Conservation (phyloP, 2,329 filamentous ascomycete species). For the Emydomyces testavorans region DNA sequence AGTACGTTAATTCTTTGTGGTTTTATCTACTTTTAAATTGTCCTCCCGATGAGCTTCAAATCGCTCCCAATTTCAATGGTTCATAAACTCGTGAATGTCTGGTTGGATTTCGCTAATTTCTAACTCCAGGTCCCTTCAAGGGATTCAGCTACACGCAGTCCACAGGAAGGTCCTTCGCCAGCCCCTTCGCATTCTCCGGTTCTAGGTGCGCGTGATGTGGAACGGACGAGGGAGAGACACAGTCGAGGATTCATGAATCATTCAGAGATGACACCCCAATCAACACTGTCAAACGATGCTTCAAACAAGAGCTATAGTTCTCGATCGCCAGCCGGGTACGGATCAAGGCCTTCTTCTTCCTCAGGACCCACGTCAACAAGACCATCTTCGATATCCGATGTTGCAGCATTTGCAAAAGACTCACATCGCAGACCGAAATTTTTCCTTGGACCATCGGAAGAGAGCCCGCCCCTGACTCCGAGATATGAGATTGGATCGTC, state of each 20-base stretch:
- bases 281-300: constrained; percentile 40
- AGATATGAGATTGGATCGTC: constrained; percentile 36
- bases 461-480: constrained; percentile 51
- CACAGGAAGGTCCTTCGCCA: constrained; percentile 48
- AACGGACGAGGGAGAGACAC: constrained; percentile 39
- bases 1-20: constrained; percentile 27
- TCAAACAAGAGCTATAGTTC: constrained; percentile 24
- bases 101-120: background rate
- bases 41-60: too few species aligned
- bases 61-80: constrained; percentile 1
- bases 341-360: constrained; percentile 31
- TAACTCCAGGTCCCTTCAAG: constrained; percentile 32
- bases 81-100: background rate
- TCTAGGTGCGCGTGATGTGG: constrained; percentile 67
- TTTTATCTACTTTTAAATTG: background rate
- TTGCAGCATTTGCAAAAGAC: constrained; percentile 24
- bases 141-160: constrained; percentile 52
- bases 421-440: constrained; percentile 43
- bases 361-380: constrained; percentile 32
- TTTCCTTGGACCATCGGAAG: constrained; percentile 46
- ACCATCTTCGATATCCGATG: constrained; percentile 37
- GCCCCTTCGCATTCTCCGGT: constrained; percentile 72
- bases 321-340: constrained; percentile 18
- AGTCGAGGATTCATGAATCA: constrained; percentile 20
- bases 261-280: constrained; percentile 42